Evolutionary conservation across 148 eudicot species (phyloP).

Genomic region (Diospyros lotus): DNA sequence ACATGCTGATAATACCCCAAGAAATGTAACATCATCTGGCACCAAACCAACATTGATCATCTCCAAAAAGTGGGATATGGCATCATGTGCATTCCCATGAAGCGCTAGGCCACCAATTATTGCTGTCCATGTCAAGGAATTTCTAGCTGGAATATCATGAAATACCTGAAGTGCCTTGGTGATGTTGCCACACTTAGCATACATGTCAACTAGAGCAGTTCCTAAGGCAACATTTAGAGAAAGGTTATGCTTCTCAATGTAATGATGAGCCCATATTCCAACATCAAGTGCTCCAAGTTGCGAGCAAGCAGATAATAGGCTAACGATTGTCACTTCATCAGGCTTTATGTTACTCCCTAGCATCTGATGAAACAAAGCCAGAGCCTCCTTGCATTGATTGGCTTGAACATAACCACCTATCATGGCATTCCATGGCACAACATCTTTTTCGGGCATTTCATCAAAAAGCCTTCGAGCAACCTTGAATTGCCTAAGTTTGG

Average conservation of each 20-base stretch:
- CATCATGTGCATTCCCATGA: slow-evolving; percentile 51
- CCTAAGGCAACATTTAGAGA: slow-evolving; percentile 43
- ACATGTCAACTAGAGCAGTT: slow-evolving; percentile 64
- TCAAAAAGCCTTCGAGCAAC: slow-evolving; percentile 45
- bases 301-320: slow-evolving; percentile 58
- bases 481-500: slow-evolving; percentile 40
- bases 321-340: slow-evolving; percentile 52
- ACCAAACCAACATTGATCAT: slow-evolving; percentile 47
- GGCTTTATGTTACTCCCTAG: slow-evolving; percentile 32
- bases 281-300: slow-evolving; percentile 58
- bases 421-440: slow-evolving; percentile 67
- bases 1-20: slow-evolving; percentile 51
- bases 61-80: slow-evolving; percentile 33
- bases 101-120: slow-evolving; percentile 54
- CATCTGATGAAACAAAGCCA: slow-evolving; percentile 52
- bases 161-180: slow-evolving; percentile 51
- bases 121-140: slow-evolving; percentile 55
- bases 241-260: slow-evolving; percentile 37
- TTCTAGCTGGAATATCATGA: slow-evolving; percentile 37
- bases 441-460: slow-evolving; percentile 48
- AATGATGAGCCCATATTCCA: slow-evolving; percentile 52
- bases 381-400: slow-evolving; percentile 39
- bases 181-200: slow-evolving; percentile 62
- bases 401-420: slow-evolving; percentile 63
- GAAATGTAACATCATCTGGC: slow-evolving; percentile 55